Conservation (phyloP, 768 basidiomycete genomes). For the Suillus clintonianus region DNA sequence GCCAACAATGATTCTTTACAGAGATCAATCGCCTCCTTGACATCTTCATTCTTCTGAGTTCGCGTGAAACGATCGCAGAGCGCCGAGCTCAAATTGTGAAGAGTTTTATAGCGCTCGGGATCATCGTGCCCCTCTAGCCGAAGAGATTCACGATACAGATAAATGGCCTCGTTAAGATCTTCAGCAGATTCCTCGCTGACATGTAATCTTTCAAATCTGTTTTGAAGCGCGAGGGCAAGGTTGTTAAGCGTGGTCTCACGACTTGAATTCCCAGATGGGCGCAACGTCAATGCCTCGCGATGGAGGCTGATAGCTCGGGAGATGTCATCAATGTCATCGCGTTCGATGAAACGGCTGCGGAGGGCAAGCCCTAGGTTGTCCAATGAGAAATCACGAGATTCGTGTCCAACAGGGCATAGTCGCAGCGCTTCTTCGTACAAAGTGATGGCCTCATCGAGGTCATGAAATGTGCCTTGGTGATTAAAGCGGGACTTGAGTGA, state of each 20-base stretch:
- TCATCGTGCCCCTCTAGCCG: slow-evolving; percentile 7
- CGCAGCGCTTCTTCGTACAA: neutral
- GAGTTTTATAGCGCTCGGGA: neutral
- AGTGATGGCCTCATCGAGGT: neutral
- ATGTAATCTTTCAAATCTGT: slow-evolving; percentile 10
- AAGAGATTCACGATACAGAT: slow-evolving; percentile 11
- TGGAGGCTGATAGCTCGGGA: slow-evolving; percentile 7
- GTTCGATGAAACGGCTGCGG: slow-evolving; percentile 13
- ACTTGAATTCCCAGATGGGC: slow-evolving; percentile 6
- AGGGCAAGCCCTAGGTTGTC: slow-evolving; percentile 18
- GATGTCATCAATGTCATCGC: slow-evolving; percentile 14
- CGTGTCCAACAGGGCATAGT: neutral
- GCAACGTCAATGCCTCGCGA: slow-evolving; percentile 9
- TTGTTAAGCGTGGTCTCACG: slow-evolving; percentile 8
- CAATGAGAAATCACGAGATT: slow-evolving; percentile 6
- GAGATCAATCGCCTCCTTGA: slow-evolving; percentile 22
- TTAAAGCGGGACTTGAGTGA: slow-evolving; percentile 11
- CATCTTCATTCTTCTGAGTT: slow-evolving; percentile 10
- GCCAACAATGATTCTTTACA: slow-evolving; percentile 6
- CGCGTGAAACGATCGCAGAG: slow-evolving; percentile 16
- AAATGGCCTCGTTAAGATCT: slow-evolving; percentile 21
- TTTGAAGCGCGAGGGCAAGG: slow-evolving; percentile 13
- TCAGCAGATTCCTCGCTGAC: too few relatives aligned
- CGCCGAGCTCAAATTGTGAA: slow-evolving; percentile 11
- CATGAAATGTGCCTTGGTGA: slow-evolving; percentile 2